Conservation (phyloP, 1,284 basidiomycete species). For the Cryptococcus neoformans region DNA sequence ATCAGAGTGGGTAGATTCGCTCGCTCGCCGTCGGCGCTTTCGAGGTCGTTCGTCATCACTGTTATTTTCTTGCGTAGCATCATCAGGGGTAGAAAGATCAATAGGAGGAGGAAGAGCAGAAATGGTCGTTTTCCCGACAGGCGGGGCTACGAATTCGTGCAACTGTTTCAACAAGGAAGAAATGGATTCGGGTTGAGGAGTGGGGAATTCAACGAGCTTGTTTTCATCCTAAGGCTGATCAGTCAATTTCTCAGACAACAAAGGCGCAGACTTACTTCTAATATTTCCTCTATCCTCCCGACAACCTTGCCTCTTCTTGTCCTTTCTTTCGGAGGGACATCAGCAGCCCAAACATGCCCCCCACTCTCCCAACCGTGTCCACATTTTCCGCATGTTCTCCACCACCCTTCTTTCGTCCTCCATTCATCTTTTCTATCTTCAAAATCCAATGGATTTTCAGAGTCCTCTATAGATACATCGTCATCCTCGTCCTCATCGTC, state of each 20-base stretch:
- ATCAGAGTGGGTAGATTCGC: conserved; percentile 4
- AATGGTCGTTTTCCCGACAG: conserved; percentile 37
- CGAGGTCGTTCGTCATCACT: conserved; percentile 24
- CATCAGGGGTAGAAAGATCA: conserved; percentile 23
- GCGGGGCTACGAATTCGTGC: conserved; percentile 44
- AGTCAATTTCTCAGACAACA: background rate
- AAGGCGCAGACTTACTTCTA: conserved; percentile 60
- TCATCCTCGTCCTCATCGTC: conserved; percentile 22
- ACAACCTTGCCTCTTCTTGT: conserved; percentile 69
- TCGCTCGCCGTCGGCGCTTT: conserved; percentile 10
- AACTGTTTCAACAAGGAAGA: conserved; percentile 70
- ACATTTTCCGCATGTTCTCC: conserved; percentile 64
- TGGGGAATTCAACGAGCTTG: conserved; percentile 72
- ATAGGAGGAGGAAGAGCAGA: conserved; percentile 24
- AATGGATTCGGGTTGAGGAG: conserved; percentile 61
- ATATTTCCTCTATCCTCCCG: conserved; percentile 74
- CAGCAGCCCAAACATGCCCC: conserved; percentile 56
- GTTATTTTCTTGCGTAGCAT: conserved; percentile 6
- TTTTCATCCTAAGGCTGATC: conserved; percentile 61
- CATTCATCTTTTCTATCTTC: conserved; percentile 20
- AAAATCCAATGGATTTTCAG: conserved; percentile 13
- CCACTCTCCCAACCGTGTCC: conserved; percentile 69
- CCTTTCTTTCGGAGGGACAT: conserved; percentile 42
- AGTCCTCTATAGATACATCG: conserved; percentile 19
- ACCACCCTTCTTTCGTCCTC: conserved; percentile 53